Evolutionary conservation across 1,139 yeast genomes (phyloP).

Genomic region (Hyphopichia pseudoburtonii): DNA sequence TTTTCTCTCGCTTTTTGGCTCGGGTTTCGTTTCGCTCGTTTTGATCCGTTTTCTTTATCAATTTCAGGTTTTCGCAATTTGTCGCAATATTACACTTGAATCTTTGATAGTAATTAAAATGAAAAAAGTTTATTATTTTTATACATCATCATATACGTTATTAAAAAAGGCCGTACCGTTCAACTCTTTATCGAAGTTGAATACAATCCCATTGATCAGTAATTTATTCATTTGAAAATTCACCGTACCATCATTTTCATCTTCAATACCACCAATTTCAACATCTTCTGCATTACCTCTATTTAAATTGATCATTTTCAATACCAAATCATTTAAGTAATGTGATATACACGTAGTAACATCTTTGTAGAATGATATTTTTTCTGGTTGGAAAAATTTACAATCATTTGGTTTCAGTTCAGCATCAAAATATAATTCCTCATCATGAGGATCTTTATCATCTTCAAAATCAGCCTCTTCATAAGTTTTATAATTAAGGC

Average conservation of each 20-base stretch:
- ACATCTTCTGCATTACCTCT: conserved; percentile 46
- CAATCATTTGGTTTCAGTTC: conserved; percentile 17
- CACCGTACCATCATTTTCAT: conserved; percentile 32
- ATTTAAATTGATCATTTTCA: conserved; percentile 31
- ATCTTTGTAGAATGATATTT: conserved; percentile 4
- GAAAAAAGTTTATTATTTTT: too few species aligned
- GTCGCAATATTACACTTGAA: too few species aligned
- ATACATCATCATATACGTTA: conserved; percentile 22
- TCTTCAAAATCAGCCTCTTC: conserved; percentile 45
- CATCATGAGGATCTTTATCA: conserved; percentile 17
- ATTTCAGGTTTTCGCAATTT: too few species aligned
- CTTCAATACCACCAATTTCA: conserved; percentile 28
- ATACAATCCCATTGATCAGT: conserved; percentile 35
- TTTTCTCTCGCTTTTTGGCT: too few species aligned
- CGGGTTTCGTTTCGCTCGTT: too few species aligned
- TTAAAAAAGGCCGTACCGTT: conserved; percentile 44
- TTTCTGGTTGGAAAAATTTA: conserved; percentile 9
- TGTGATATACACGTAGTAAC: conserved; percentile 32
- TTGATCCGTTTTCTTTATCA: too few species aligned
- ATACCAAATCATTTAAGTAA: conserved; percentile 31
- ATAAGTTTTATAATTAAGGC: conserved; percentile 32
- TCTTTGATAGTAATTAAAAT: too few species aligned
- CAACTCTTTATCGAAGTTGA: conserved; percentile 36
- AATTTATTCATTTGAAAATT: conserved; percentile 27
- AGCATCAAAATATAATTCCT: conserved; percentile 29